Evolutionary conservation across 805 yeast genomes (phyloP).

Genomic region (Nakazawaea sp.): DNA sequence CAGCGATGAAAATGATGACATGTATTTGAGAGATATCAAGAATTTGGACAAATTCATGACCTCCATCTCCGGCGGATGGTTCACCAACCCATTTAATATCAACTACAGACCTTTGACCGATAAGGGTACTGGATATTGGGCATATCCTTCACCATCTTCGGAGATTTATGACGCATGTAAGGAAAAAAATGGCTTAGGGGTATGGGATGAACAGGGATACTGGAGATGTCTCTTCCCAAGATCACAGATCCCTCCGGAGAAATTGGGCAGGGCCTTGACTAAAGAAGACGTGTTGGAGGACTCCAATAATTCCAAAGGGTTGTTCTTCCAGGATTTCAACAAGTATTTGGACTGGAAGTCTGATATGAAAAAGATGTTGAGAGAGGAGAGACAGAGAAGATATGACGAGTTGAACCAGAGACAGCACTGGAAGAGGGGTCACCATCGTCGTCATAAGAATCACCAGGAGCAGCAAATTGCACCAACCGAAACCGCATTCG

Average conservation of each 20-base stretch:
- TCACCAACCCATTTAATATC: conserved; percentile 9
- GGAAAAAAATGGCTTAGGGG: conserved; percentile 58
- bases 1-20: conserved; percentile 4
- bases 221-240: conserved; percentile 90
- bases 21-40: conserved; percentile 6
- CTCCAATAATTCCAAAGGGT: conserved; percentile 39
- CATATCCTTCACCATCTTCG: conserved; percentile 53
- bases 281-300: conserved; percentile 53
- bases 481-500: not conserved
- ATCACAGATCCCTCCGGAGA: conserved; percentile 27
- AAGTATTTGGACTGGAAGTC: conserved; percentile 63
- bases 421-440: too few relatives aligned
- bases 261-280: conserved; percentile 31
- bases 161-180: conserved; percentile 57
- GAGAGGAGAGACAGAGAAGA: conserved; percentile 24
- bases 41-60: conserved; percentile 7
- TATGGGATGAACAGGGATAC: conserved; percentile 77
- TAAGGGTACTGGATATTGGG: conserved; percentile 36
- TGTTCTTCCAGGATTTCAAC: conserved; percentile 58
- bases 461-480: conserved; percentile 14
- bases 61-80: conserved; percentile 4
- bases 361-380: conserved; percentile 42
- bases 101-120: conserved; percentile 12
- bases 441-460: too few relatives aligned
- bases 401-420: conserved; percentile 10